These are phyloP conservation scores for Moesziomyces globuligerus DNA, from an alignment of 1,284 basidiomycete species.

Conservation along the genomic window DNA sequence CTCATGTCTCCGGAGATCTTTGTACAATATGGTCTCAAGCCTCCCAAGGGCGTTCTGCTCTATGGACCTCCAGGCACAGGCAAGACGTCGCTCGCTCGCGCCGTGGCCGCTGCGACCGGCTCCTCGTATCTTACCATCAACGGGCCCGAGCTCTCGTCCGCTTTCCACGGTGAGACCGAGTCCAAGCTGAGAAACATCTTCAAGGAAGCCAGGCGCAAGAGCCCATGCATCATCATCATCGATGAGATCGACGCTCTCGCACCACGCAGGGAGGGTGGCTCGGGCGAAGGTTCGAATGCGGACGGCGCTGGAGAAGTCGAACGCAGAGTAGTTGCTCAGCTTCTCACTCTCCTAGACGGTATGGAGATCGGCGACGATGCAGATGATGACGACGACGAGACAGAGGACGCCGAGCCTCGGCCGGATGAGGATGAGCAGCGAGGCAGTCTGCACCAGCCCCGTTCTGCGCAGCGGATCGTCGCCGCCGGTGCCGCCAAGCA, in stretches of 20 bases:
- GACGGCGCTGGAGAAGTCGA: constrained; percentile 79
- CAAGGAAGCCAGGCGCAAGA: constrained; percentile 79
- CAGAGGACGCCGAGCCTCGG: too few relatives aligned
- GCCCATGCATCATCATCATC: constrained; percentile 85
- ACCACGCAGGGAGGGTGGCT: constrained; percentile 85
- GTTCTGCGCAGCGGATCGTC: neutral
- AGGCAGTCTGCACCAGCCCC: too few relatives aligned
- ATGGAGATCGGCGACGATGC: constrained; percentile 70
- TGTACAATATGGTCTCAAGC: constrained; percentile 76
- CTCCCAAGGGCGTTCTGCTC: constrained; percentile 65
- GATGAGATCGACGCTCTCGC: constrained; percentile 97
- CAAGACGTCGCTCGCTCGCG: constrained; percentile 65
- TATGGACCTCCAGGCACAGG: constrained; percentile 67
- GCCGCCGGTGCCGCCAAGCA: neutral
- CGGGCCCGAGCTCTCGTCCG: constrained; percentile 91
- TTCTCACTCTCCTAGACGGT: constrained; percentile 94
- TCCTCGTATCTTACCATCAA: constrained; percentile 74
- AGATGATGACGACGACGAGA: constrained; percentile 22
- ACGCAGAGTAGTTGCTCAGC: constrained; percentile 91
- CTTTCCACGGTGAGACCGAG: constrained; percentile 97
- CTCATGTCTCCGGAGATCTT: constrained; percentile 89
- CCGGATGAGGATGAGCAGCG: too few relatives aligned
- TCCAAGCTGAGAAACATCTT: constrained; percentile 89
- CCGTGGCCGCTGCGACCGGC: constrained; percentile 57
- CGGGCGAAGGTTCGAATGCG: constrained; percentile 75